Conservation (phyloP, 441 rosid species). For the Populus hybrid region DNA sequence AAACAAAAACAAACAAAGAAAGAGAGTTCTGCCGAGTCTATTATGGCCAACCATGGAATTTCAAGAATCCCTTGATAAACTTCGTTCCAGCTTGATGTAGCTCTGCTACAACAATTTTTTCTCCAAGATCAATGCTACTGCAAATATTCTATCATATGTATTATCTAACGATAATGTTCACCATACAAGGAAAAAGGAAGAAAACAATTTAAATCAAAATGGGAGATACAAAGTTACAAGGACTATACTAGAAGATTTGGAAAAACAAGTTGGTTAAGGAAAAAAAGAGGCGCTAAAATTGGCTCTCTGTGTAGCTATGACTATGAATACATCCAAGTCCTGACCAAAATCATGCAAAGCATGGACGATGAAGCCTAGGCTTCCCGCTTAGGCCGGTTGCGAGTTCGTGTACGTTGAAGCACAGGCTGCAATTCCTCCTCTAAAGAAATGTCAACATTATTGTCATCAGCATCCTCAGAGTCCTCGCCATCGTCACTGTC, state of each 20-base stretch:
- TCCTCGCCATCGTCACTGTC: constrained; percentile 31
- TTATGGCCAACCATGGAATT: no score
- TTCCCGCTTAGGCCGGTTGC: constrained; percentile 78
- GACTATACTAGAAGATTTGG: not conserved
- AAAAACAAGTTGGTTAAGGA: not conserved
- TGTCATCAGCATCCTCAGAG: constrained; percentile 22
- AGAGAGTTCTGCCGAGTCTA: no score
- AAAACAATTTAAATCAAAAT: not conserved
- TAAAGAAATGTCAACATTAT: constrained; percentile 19
- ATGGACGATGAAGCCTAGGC: constrained; percentile 19
- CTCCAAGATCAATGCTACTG: not conserved
- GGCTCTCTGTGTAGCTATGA: not conserved
- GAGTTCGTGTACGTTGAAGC: constrained; percentile 36
- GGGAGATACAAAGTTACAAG: not conserved
- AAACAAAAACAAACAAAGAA: no score
- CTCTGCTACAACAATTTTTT: not conserved
- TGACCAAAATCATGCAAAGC: not conserved
- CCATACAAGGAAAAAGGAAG: not conserved
- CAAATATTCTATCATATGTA: not conserved
- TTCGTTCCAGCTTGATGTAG: not conserved
- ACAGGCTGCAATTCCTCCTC: constrained; percentile 55
- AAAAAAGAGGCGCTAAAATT: not conserved
- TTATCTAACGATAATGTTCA: not conserved
- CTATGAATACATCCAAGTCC: not conserved
- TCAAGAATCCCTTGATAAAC: no score